These are phyloP conservation scores for Backusella sp. DNA, from an alignment of 192 early-diverging fungal species.

Conservation along the genomic window DNA sequence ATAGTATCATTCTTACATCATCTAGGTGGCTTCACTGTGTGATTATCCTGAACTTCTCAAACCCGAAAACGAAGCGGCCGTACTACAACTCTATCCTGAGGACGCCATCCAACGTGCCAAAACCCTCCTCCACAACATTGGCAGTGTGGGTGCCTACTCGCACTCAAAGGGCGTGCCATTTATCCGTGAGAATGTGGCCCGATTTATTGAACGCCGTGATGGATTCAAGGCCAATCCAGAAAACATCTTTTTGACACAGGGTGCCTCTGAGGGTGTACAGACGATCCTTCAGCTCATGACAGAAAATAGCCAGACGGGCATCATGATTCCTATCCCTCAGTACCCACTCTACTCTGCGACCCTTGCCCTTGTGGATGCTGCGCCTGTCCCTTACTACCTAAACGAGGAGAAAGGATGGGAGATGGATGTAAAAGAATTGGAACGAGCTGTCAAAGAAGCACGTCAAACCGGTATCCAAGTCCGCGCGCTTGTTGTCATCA, in stretches of 20 bases:
- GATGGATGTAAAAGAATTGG: constrained; percentile 66
- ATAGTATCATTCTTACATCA: constrained; percentile 36
- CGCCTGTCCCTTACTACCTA: constrained; percentile 89
- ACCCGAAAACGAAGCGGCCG: constrained; percentile 52
- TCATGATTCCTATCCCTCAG: constrained; percentile 98
- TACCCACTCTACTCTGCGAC: constrained; percentile 97
- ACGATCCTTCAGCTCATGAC: constrained; percentile 82
- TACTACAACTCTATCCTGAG: constrained; percentile 66
- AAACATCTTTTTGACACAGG: constrained; percentile 87
- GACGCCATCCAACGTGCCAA: constrained; percentile 87
- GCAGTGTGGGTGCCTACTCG: constrained; percentile 86
- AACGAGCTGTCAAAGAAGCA: constrained; percentile 55
- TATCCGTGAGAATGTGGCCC: constrained; percentile 81
- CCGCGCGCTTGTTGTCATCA: constrained; percentile 93
- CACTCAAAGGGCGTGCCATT: constrained; percentile 89
- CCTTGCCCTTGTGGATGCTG: constrained; percentile 78
- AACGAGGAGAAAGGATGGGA: constrained; percentile 84
- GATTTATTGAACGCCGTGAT: constrained; percentile 89
- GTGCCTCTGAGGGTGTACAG: constrained; percentile 94
- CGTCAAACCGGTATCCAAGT: constrained; percentile 76
- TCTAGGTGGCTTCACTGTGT: constrained; percentile 83
- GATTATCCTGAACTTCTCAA: constrained; percentile 84
- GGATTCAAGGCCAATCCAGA: constrained; percentile 78
- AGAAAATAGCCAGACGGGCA: constrained; percentile 73
- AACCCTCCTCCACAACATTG: constrained; percentile 64